These are phyloP conservation scores for Fraxinus sp. DNA, from an alignment of 305 asterid genomes.

Conservation along the genomic window DNA sequence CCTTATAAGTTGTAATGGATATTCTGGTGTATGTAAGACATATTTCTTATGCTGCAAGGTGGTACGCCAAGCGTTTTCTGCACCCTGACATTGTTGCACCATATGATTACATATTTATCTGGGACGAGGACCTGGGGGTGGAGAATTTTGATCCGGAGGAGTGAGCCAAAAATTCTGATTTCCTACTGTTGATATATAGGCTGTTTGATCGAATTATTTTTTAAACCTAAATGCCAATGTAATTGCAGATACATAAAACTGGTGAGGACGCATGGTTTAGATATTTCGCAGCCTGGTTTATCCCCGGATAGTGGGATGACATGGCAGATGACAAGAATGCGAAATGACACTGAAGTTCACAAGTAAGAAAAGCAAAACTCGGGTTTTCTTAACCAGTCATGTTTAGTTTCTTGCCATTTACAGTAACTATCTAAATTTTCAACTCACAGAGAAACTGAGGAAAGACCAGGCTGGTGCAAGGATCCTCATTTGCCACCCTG, in stretches of 20 bases:
- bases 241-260: slow-evolving; percentile 54
- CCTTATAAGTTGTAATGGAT: not conserved
- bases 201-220: not conserved
- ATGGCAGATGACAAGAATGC: slow-evolving; percentile 72
- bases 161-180: slow-evolving; percentile 22
- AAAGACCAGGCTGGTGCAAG: slow-evolving; percentile 55
- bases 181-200: not conserved
- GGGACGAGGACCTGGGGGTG: slow-evolving; percentile 46
- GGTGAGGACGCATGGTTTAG: slow-evolving; percentile 57
- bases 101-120: slow-evolving; percentile 36
- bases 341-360: slow-evolving; percentile 67
- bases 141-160: slow-evolving; percentile 47
- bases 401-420: not conserved
- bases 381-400: not conserved
- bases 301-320: slow-evolving; percentile 65
- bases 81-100: slow-evolving; percentile 50
- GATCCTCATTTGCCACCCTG: slow-evolving; percentile 57
- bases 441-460: slow-evolving; percentile 52
- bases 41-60: slow-evolving; percentile 28
- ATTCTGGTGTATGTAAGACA: not conserved
- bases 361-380: slow-evolving; percentile 33
- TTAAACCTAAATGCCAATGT: not conserved
- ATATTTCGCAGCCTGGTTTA: slow-evolving; percentile 71
- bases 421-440: not conserved
- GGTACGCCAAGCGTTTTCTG: slow-evolving; percentile 56